These are phyloP conservation scores for Lodderomyces elongisporus DNA, from an alignment of 1,139 yeast genomes.

Conservation along the genomic window DNA sequence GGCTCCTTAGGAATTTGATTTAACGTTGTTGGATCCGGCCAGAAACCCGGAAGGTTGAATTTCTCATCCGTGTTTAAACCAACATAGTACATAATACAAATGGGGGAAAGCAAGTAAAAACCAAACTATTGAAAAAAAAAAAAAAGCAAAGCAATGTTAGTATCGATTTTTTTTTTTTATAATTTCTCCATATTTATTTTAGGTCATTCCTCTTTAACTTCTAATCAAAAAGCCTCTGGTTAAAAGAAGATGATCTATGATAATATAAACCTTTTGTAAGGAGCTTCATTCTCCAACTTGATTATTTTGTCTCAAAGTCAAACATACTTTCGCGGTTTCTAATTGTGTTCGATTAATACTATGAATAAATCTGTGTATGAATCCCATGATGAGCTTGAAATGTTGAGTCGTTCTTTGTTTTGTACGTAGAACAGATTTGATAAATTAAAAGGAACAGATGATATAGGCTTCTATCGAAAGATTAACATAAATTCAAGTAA, in stretches of 20 bases:
- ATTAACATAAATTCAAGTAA: too few relatives aligned
- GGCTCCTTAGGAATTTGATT: slow-evolving; percentile 91
- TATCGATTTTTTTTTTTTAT: too few relatives aligned
- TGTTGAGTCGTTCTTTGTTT: not conserved
- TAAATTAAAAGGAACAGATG: not conserved
- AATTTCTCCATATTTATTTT: too few relatives aligned
- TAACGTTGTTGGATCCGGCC: slow-evolving; percentile 94
- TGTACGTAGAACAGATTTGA: not conserved
- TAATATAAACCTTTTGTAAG: too few relatives aligned
- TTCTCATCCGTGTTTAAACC: slow-evolving; percentile 87
- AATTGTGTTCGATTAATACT: slow-evolving; percentile 54
- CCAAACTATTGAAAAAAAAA: slow-evolving; percentile 54
- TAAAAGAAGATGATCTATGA: too few relatives aligned
- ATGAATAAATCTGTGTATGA: slow-evolving; percentile 23
- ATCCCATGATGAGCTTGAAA: slow-evolving; percentile 5
- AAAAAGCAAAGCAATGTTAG: not conserved
- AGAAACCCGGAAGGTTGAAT: slow-evolving; percentile 89
- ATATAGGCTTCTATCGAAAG: too few relatives aligned
- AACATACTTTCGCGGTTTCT: slow-evolving; percentile 62
- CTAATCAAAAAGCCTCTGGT: too few relatives aligned
- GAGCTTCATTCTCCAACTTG: too few relatives aligned
- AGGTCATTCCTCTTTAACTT: too few relatives aligned
- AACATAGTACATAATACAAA: slow-evolving; percentile 84
- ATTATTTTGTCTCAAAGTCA: too few relatives aligned
- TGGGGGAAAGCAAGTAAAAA: slow-evolving; percentile 80